These are phyloP conservation scores for Scheffersomyces lignosus DNA, from an alignment of 805 yeast genomes.

Conservation along the genomic window DNA sequence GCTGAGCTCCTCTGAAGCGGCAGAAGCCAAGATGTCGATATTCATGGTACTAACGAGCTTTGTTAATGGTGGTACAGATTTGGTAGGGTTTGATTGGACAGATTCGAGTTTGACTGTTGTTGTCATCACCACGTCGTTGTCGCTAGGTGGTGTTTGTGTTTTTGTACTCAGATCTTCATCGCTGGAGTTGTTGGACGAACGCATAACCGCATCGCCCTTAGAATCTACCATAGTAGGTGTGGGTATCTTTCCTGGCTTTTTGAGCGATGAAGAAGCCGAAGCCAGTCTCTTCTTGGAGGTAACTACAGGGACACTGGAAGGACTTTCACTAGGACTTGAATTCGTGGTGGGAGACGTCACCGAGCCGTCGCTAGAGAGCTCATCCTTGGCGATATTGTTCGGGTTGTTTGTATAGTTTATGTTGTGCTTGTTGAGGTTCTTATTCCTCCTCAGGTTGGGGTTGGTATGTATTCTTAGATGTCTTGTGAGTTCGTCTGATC, in stretches of 20 bases:
- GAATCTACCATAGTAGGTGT: not conserved
- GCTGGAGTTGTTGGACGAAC: slow-evolving; percentile 1
- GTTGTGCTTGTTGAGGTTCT: slow-evolving; percentile 22
- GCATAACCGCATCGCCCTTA: not conserved
- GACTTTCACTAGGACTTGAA: too few species aligned
- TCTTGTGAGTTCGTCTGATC: slow-evolving; percentile 84
- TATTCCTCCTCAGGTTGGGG: slow-evolving; percentile 46
- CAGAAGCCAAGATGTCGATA: slow-evolving; percentile 53
- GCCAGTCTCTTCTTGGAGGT: not conserved
- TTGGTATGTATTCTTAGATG: slow-evolving; percentile 79
- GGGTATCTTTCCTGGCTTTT: too few species aligned
- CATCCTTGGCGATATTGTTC: slow-evolving; percentile 3
- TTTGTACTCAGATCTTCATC: slow-evolving; percentile 3
- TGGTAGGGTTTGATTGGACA: not conserved
- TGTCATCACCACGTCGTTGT: slow-evolving; percentile 1
- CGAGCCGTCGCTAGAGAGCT: not conserved
- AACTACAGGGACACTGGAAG: not conserved
- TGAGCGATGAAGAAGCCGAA: not conserved
- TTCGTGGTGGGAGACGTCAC: not conserved
- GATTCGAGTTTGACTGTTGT: slow-evolving; percentile 1
- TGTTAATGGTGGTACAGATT: slow-evolving; percentile 1
- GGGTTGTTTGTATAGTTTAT: slow-evolving; percentile 5
- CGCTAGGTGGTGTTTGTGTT: slow-evolving; percentile 4
- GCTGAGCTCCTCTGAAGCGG: slow-evolving; percentile 54
- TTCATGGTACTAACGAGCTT: slow-evolving; percentile 26